These are phyloP conservation scores for Oryza glumipatula DNA, from an alignment of 176 grass and related monocot genomes.

Conservation along the genomic window DNA sequence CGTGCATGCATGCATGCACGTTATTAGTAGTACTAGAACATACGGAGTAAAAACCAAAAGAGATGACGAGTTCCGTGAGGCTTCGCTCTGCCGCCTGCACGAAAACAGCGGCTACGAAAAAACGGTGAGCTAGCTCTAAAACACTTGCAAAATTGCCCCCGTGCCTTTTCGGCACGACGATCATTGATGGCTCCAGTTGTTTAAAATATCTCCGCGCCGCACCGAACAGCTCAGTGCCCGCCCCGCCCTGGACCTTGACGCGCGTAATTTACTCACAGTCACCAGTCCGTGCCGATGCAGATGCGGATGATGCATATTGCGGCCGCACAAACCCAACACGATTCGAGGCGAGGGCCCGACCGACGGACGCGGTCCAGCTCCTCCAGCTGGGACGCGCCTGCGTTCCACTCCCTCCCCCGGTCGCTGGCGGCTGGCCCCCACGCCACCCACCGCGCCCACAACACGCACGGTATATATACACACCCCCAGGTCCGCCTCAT, in stretches of 20 bases:
- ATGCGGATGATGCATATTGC: background rate
- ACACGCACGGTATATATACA: slow-evolving; percentile 25
- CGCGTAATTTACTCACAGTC: background rate
- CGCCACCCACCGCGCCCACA: slow-evolving; percentile 17
- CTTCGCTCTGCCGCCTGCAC: background rate
- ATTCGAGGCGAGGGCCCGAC: too few species aligned
- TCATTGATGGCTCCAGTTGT: background rate
- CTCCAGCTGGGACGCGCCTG: slow-evolving; percentile 14
- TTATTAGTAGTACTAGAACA: background rate
- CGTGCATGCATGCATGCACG: background rate
- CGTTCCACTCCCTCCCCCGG: background rate
- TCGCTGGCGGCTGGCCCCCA: background rate
- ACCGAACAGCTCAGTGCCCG: background rate
- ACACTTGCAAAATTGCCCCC: background rate
- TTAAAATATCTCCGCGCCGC: background rate
- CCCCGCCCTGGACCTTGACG: background rate
- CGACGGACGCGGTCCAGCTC: slow-evolving; percentile 16
- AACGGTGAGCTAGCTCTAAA: background rate
- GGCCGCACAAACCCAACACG: background rate
- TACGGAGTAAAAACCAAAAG: background rate
- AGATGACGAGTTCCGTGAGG: background rate
- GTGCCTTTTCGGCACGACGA: background rate
- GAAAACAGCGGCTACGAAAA: background rate
- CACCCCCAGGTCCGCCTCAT: background rate
- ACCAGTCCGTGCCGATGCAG: too few species aligned